Base-by-base conservation (phyloP, 768 basidiomycete genomes). In the Clitopilus passeckerianus region DNA sequence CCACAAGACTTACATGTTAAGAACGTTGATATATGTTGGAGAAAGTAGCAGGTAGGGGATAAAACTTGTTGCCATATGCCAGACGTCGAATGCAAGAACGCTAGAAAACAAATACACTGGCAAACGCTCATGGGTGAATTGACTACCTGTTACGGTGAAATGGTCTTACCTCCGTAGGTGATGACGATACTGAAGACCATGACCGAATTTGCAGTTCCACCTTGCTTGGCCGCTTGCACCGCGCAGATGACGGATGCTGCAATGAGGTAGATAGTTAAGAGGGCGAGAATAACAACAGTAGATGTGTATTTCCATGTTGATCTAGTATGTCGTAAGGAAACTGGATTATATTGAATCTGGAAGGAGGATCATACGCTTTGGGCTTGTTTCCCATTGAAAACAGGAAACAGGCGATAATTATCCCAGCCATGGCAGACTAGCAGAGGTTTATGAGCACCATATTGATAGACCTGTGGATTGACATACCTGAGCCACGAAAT, bases 321-420 rank as follows among this genome's bases (percentile, higher is more conserved):
- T 0, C 91, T 92, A 54, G 33, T 56, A 15, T 22, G 43, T 18
- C 64, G 6, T 23, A 14, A 56, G 27, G 7, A 61, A 66, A 30
- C 7, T 18, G n/a, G 61, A 30, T 14, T 54, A 53, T 16, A 58
- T 66, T n/a, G 62, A 62, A 10, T 18, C 24, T n/a, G 2, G 53
- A 34, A 23, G 34, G 54, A 10, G 23, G 10, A 16, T 67, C 76
- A 27, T 62, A 94, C 92, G 91, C 86, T 74, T 85, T 81, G 4
- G 95, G 95, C 68, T 90, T 89, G 72, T 97, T 97, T 16, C 95
- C 95, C 94, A 98, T 96, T 0, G 93, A 90, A 70, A 97, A 90
- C 1, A 97, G 77, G 80, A 98, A 97, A 64, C 87, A 90, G 7
- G 91, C 88, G n/a, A 95, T 81, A 27, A 98, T 81, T 43, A 92